Percentiles rank a stretch among this genome's conserved stretches.
Conservation (phyloP, 768 basidiomycete genomes). For the Tulasnella sp. region DNA sequence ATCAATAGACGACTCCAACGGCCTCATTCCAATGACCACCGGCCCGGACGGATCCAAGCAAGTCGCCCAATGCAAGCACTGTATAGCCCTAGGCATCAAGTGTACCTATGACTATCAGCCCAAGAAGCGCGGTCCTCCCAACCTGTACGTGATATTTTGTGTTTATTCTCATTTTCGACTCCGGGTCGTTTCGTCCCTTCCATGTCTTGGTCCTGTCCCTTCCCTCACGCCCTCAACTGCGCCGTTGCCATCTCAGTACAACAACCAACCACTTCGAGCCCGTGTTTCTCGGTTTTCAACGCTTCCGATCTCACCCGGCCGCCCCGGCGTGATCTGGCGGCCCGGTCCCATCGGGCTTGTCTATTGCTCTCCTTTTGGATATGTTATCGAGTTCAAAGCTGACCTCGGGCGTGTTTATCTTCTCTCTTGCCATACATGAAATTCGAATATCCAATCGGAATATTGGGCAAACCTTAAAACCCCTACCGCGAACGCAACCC, state of each 20-base stretch:
- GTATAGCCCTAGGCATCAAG: slow-evolving; percentile 64
- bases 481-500: no score
- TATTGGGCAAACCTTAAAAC: no score
- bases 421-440: neutral
- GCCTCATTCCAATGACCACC: slow-evolving; percentile 15
- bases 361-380: neutral
- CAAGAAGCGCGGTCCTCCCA: slow-evolving; percentile 87
- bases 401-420: neutral
- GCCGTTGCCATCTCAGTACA: neutral
- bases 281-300: no score
- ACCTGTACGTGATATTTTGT: slow-evolving; percentile 44
- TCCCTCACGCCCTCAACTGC: neutral
- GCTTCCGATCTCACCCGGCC: slow-evolving; percentile 5
- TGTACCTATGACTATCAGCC: slow-evolving; percentile 91
- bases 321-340: neutral
- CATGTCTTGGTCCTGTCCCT: neutral
- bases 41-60: slow-evolving; percentile 12
- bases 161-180: neutral
- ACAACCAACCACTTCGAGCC: no score
- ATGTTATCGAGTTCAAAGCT: neutral
- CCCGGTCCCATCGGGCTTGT: neutral
- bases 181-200: neutral
- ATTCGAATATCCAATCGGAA: neutral
- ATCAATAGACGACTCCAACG: neutral
- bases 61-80: slow-evolving; percentile 77